Percentiles rank a stretch among this genome's conserved stretches.
phyloP scores from a whole-genome alignment of 2,329 filamentous ascomycete genomes.

The Lachnellula willkommii region DNA sequence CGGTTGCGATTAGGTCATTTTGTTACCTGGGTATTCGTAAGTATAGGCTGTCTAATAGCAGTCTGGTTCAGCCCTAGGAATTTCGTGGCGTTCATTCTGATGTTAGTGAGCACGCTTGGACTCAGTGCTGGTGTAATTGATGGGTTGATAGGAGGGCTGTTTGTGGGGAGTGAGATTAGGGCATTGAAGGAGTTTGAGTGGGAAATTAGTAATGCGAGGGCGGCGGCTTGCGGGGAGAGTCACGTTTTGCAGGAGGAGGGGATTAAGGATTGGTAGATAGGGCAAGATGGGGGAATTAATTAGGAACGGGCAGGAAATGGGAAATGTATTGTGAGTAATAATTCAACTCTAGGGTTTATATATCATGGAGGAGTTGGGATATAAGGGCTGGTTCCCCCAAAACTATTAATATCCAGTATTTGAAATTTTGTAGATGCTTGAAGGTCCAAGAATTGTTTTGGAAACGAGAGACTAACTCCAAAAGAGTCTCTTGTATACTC shows the following conservation, averaged over 20 bases:
- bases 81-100: constrained; percentile 73
- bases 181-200: constrained; percentile 87
- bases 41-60: constrained; percentile 69
- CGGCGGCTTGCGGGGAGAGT: constrained; percentile 26
- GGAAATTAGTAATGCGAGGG: constrained; percentile 71
- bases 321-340: no score
- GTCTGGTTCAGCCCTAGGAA: constrained; percentile 80
- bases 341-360: background rate
- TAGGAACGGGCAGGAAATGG: no score
- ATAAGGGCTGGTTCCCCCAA: no score
- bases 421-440: no score
- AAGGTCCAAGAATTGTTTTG: no score
- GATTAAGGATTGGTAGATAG: constrained; percentile 28
- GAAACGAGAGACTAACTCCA: no score
- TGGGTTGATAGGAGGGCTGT: constrained; percentile 79
- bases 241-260: constrained; percentile 21
- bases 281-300: no score
- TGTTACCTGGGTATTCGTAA: constrained; percentile 57
- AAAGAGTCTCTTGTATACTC: no score
- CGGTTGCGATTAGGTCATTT: constrained; percentile 71
- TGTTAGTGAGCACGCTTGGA: constrained; percentile 72
- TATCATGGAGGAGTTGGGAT: background rate
- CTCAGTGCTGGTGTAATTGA: constrained; percentile 74
- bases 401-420: no score
- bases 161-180: constrained; percentile 77